Conservation (phyloP, 1,284 basidiomycete species). For the Meira nashicola region DNA sequence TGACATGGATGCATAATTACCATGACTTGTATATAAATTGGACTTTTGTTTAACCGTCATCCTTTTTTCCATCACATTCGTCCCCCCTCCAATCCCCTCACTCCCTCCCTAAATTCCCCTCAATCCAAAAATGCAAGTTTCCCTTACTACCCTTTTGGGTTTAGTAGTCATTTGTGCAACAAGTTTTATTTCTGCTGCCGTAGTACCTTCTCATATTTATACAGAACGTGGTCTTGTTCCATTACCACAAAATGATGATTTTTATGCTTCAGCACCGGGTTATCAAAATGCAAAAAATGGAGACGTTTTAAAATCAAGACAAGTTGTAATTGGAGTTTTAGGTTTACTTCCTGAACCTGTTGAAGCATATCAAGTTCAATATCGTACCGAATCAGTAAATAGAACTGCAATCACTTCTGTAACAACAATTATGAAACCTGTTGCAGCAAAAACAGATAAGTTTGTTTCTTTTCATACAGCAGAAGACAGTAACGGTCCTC, state of each 20-base stretch:
- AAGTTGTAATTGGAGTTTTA: background rate
- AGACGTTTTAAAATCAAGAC: background rate
- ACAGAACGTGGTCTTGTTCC: background rate
- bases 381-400: conserved; percentile 1
- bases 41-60: no score
- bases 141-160: no score
- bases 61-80: no score
- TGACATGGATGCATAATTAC: no score
- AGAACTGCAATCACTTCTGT: background rate
- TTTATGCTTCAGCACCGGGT: background rate
- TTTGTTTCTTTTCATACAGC: background rate
- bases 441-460: background rate
- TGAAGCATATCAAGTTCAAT: conserved; percentile 12
- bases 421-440: conserved; percentile 1
- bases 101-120: no score
- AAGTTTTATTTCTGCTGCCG: no score
- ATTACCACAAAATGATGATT: background rate
- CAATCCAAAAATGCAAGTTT: no score
- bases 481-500: background rate
- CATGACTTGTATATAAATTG: no score
- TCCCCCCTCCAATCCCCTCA: no score
- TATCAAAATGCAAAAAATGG: background rate
- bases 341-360: background rate
- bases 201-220: no score
- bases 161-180: no score